Base-by-base conservation (phyloP, 148 eudicot genomes). In the Rhododendron vialii region DNA sequence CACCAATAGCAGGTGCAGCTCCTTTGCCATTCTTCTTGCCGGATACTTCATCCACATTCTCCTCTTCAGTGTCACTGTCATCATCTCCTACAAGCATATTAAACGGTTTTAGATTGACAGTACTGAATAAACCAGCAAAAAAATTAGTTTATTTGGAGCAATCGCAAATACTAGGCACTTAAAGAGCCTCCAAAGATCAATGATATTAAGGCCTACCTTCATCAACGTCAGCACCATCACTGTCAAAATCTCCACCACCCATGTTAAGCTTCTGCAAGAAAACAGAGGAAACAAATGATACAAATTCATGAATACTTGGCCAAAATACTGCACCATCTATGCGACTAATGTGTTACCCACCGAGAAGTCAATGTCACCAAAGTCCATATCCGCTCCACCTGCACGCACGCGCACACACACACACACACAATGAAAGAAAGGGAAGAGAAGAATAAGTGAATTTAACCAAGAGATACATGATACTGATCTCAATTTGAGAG, bases 301-400 rank as follows among this genome's bases (percentile, higher is more conserved):
- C 43, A 74, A 35, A 57, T 2, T 22, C 26, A 41, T 18, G 17
- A 33, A 53, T 28, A 81, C 11, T 82, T 18, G 71, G 38, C 61
- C 47, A 57, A 63, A 61, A 36, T 5, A 33, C 26, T 26, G 35
- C 47, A 79, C 14, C 28, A 18, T 57, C n/a, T 33, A 75, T 43
- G n/a, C 5, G 80, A 81, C 2, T 0, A 30, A 55, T 13, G 35
- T 1, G 10, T 3, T n/a, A 86, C 96, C 87, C 80, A 95, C 96
- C 88, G 98, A 95, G 57, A 95, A 91, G 80, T 94, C 95, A 82
- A 94, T 77, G 90, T 91, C 96, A 8, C 89, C 95, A 47, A 89
- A 88, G 65, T 90, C 93, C 87, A 80, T 79, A 85, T 86, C 87
- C 18, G 84, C 59, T 73, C 83, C 96, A 86, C 83, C 92, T 80